Evolutionary conservation across 768 basidiomycete genomes (phyloP).

Genomic region (Lactarius quietus): DNA sequence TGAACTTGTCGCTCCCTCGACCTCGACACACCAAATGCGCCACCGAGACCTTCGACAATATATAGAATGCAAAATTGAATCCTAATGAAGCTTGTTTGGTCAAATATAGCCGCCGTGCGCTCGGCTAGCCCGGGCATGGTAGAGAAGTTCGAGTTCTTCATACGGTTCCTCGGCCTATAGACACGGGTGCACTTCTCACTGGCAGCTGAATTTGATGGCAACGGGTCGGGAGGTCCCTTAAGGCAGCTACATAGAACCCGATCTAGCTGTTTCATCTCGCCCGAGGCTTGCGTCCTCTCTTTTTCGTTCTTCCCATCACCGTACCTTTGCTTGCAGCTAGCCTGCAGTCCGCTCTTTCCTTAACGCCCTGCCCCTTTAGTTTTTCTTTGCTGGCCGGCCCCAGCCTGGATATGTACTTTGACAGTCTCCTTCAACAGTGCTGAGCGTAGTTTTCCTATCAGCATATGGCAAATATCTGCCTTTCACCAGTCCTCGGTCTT

Average conservation of each 20-base stretch:
- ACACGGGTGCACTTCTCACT: neutral
- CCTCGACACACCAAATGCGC: neutral
- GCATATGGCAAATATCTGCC: slow-evolving; percentile 42
- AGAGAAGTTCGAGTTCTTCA: neutral
- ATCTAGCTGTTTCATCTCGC: neutral
- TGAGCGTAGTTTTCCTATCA: slow-evolving; percentile 25
- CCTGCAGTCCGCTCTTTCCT: slow-evolving; percentile 49
- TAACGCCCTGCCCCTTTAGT: slow-evolving; percentile 21
- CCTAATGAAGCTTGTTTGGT: neutral
- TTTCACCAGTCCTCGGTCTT: slow-evolving; percentile 66
- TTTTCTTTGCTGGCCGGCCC: slow-evolving; percentile 30
- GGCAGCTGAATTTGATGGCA: neutral
- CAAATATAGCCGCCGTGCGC: neutral
- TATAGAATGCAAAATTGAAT: neutral
- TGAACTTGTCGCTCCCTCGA: neutral
- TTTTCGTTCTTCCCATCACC: neutral
- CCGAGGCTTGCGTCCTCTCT: neutral
- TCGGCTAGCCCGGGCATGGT: neutral
- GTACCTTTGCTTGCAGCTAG: slow-evolving; percentile 38
- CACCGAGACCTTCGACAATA: neutral
- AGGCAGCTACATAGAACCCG: neutral
- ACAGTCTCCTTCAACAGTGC: slow-evolving; percentile 19
- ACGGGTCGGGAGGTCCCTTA: neutral
- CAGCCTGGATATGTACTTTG: slow-evolving; percentile 38
- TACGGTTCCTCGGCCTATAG: neutral